A percentile compares a stretch with the other conserved stretches of the same genome.
phyloP scores from a whole-genome alignment of 2,329 filamentous ascomycete species.

The Arachnomyces sp. region DNA sequence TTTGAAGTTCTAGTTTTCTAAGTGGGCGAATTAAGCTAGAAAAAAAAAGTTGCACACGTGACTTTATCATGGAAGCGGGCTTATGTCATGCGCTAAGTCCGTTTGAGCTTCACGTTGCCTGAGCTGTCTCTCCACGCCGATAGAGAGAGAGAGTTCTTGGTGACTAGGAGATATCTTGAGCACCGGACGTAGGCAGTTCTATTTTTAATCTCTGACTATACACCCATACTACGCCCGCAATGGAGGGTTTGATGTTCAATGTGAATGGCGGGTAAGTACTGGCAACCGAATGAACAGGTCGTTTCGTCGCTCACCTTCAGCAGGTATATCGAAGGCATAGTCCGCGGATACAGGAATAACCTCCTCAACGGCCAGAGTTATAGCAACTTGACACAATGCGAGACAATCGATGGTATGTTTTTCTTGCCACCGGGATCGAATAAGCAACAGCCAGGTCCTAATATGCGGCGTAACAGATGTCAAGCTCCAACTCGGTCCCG shows the following conservation, averaged over 20 bases:
- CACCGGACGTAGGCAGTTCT: no score
- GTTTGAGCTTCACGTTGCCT: no score
- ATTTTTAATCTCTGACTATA: background rate
- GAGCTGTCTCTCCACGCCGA: no score
- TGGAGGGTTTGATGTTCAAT: conserved; percentile 94
- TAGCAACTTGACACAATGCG: conserved; percentile 92
- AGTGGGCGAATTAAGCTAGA: conserved; percentile 20
- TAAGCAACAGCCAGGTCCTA: conserved; percentile 3
- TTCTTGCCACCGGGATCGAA: conserved; percentile 8
- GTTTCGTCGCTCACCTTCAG: background rate
- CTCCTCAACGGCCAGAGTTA: conserved; percentile 88
- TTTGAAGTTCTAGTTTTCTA: conserved; percentile 26
- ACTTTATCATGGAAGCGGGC: no score
- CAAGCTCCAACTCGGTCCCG: conserved; percentile 91
- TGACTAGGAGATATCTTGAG: no score
- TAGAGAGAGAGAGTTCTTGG: no score
- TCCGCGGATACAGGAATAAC: conserved; percentile 91
- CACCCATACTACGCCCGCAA: conserved; percentile 31
- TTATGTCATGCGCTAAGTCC: no score
- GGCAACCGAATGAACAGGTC: background rate
- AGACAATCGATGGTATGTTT: conserved; percentile 80
- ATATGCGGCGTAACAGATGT: conserved; percentile 56
- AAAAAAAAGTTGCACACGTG: no score
- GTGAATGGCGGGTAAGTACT: conserved; percentile 73
- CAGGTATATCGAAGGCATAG: conserved; percentile 95